Evolutionary conservation across 768 basidiomycete genomes (phyloP), one percentile per base, ranked within the genome.

Genomic region (Lentinula detonsa): DNA sequence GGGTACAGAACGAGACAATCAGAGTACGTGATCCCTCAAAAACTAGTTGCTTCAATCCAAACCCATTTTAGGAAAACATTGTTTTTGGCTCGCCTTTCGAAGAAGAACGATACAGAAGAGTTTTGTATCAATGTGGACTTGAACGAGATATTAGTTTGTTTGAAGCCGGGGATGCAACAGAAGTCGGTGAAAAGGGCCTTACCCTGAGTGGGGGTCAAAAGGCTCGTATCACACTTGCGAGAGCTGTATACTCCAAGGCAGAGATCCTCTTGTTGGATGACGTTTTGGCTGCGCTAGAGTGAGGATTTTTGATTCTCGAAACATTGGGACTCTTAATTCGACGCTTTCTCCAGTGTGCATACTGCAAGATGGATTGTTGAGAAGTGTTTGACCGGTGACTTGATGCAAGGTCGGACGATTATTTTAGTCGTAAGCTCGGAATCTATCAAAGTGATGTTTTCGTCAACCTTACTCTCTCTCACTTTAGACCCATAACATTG

Each of bases 1-100:
- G 91, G 91, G 85, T 93, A 2, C 83, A 87, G 70, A 93, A 91
- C 64, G 88, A 88, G 61, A 91, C 88, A 0, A 89, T 91, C 57
- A 77, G 74, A 69, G 86, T 85, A 45, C 35, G 46, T 49, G 23
- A 15, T 59, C 18, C 5, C 46, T 35, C 6, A 21, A 37, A 21
- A 40, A 35, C 34, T 23, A 48, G 43, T 21, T 1, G 7, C 1
- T 2, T 16, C 7, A 5, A 23, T 35, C 23, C 21, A 33, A 35
- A n/a, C 21, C 28, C 8, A 35, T 23, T 23, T 11, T 65, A 83
- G 72, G 88, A 92, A 46, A 96, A 95, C 67, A 89, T 96, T 62
- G 72, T 90, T 46, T 95, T 96, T 63, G 91, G 92, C 33, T 73
- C 84, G 11, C 80, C 85, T 0, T 91, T 85, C 62, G 88, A 95